Evolutionary conservation across 129 eudicot species (phyloP), one percentile per base, ranked within the genome.

Genomic region (Calendula officinalis): DNA sequence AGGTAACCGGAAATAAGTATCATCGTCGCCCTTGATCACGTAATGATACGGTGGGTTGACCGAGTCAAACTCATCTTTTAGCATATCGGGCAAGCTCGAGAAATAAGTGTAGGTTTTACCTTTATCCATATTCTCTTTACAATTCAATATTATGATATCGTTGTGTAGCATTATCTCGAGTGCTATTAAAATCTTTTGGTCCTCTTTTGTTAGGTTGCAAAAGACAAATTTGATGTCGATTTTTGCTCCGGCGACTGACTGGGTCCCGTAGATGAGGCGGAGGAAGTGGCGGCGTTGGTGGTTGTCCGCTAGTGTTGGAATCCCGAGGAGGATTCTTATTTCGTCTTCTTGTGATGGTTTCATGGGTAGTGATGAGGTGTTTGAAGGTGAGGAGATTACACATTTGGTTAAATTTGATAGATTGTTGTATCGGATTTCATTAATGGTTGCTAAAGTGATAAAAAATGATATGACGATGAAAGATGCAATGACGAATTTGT

Each of bases 141-240:
- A 90, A 40, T 87, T 73, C 62, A 90, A 78, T 67, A 90, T 87
- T 38, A 90, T 90, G 40, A 90, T 90, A 17, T 90, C 97, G 32
- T 90, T 66, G 74, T 81, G 64, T 13, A 71, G 87, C 92, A 90
- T 82, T 62, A 90, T 90, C 63, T 90, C 97, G 0, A 90, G 84
- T 22, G 95, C 92, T 8, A 90, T 86, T 10, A 90, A 55, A 13
- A 84, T 68, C 60, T 71, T 80, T 14, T 87, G 97, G 46, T 90
- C 97, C 62, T 90, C 97, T 60, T 87, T 87, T 39, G 97, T 87
- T 41, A 86, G 82, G 85, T 90, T 90, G 76, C 97, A 90, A 13
- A 90, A 87, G 43, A 87, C 94, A 14, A 90, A 90, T 44, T 82
- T 90, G 7, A 90, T 81, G n/a, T 87, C 94, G 16, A 90, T 61